Base-by-base conservation (phyloP, 441 rosid genomes). In the Melastoma candidum region DNA sequence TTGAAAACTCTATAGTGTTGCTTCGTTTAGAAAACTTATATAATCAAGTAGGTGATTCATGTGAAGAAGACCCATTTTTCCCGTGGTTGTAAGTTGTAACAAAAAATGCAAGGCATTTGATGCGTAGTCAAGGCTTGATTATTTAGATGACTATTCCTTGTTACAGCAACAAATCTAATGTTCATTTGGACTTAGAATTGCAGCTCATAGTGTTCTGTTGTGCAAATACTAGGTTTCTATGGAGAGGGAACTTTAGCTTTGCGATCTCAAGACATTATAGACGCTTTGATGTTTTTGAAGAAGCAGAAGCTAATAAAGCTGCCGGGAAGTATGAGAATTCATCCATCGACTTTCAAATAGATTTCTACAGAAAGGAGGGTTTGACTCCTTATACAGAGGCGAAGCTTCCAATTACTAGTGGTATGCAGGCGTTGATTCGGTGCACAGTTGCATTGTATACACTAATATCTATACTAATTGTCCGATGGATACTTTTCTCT, bases 291-390 rank as follows among this genome's bases (percentile, higher is more conserved):
- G 95, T 85, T 59, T 81, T 74, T 61, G 79, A 67, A 53, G 97
- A 88, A 64, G 97, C 97, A 45, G 93, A 85, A 46, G 97, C 95
- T 12, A 89, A 89, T 58, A 89, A 89, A 73, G 93, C 93, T 49
- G 97, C 93, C 1, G 80, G 86, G 62, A 85, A 89, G 59, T 89
- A 78, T 44, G 84, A 80, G 46, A 89, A 89, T 72, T 67, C 81
- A 3, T 83, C 97, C 1, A 78, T 89, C 49, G 93, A 83, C 69
- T 70, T 58, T 70, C 97, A 89, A 69, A 63, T 85, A 53, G 84
- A 85, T 26, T 89, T 89, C 48, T 89, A 89, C 39, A 80, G 67
- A 71, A 75, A 63, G 32, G 95, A 88, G 77, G 97, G 97, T 29
- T 68, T 85, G 59, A 81, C 84, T 27, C 90, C 93, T 51, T 89